Conservation (phyloP, 2,329 filamentous ascomycete species). For the Aspergillus sclerotialis region DNA sequence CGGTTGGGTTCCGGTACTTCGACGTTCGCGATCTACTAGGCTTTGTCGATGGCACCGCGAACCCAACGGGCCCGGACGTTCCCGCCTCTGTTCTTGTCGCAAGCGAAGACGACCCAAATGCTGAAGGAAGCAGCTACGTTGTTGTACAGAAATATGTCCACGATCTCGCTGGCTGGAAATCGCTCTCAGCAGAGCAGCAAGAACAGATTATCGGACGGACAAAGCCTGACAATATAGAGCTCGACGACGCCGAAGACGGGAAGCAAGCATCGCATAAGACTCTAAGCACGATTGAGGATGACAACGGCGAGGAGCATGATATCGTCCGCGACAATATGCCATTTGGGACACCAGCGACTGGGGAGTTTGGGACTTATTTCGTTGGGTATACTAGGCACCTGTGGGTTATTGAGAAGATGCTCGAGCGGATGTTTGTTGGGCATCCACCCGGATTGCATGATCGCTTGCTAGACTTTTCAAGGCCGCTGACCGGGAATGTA, state of each 20-base stretch:
- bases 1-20: conserved; percentile 54
- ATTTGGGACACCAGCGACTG: conserved; percentile 47
- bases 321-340: conserved; percentile 57
- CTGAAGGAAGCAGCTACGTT: conserved; percentile 49
- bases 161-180: conserved; percentile 43
- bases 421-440: conserved; percentile 52
- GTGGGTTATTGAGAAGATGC: conserved; percentile 54
- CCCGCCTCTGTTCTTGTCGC: conserved; percentile 39
- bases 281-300: conserved; percentile 48
- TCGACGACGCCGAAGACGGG: conserved; percentile 43
- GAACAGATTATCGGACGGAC: conserved; percentile 52
- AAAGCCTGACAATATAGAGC: conserved; percentile 52
- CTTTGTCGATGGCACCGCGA: conserved; percentile 56
- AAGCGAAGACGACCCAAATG: conserved; percentile 32
- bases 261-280: conserved; percentile 49
- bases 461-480: conserved; percentile 50
- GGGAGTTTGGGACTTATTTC: conserved; percentile 53
- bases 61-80: conserved; percentile 45
- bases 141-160: conserved; percentile 56
- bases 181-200: conserved; percentile 45
- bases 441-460: conserved; percentile 50
- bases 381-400: conserved; percentile 47
- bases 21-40: conserved; percentile 53
- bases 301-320: conserved; percentile 44
- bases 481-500: conserved; percentile 44